Evolutionary conservation across 2,329 filamentous ascomycete species (phyloP).

Genomic region (Chrysoporthe austroafricana): DNA sequence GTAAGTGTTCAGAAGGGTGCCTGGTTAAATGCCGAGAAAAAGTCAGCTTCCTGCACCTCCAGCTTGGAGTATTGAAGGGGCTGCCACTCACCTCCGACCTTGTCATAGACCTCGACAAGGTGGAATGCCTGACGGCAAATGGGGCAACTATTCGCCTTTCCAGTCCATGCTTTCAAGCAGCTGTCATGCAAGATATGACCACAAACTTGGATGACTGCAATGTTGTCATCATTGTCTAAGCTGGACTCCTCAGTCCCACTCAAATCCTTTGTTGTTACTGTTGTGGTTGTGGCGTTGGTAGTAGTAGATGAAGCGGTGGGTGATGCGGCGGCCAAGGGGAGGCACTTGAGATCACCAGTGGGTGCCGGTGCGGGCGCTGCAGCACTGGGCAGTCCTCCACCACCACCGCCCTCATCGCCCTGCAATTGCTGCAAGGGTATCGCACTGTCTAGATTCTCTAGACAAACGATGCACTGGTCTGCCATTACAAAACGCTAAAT

Average conservation of each 20-base stretch:
- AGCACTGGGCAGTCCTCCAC: conserved; percentile 26
- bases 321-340: conserved; percentile 27
- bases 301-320: conserved; percentile 35
- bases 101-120: conserved; percentile 80
- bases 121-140: conserved; percentile 95
- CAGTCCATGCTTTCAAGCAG: conserved; percentile 92
- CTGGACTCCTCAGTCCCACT: conserved; percentile 29
- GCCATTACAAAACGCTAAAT: conserved; percentile 49
- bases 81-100: conserved; percentile 71
- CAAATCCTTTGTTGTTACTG: conserved; percentile 32
- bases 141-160: conserved; percentile 95
- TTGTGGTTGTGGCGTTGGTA: conserved; percentile 33
- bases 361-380: conserved; percentile 25
- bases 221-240: conserved; percentile 44
- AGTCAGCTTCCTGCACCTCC: conserved; percentile 30
- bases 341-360: conserved; percentile 17
- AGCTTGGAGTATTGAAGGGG: not conserved
- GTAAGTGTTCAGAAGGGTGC: conserved; percentile 61
- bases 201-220: conserved; percentile 72
- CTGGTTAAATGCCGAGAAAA: conserved; percentile 42
- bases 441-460: conserved; percentile 57
- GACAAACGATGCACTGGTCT: conserved; percentile 73
- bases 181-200: conserved; percentile 91
- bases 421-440: conserved; percentile 34
- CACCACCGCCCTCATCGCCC: conserved; percentile 29